Conservation (phyloP, 2,329 filamentous ascomycete genomes). For the Claviceps quebecensis region DNA sequence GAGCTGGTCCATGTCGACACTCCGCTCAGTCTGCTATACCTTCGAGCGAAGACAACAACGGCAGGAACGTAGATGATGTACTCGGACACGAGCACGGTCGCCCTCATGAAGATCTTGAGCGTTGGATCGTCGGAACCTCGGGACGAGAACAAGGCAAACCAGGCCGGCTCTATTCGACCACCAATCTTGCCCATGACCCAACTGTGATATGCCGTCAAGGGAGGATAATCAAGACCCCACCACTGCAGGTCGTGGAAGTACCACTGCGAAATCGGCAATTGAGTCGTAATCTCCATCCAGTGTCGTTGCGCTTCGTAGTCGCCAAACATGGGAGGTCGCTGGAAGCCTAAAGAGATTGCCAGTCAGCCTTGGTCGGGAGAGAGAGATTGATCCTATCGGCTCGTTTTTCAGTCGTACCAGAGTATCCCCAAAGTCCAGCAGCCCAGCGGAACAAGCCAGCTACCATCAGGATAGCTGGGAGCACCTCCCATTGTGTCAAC, state of each 20-base stretch:
- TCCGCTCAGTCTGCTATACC: conserved; percentile 61
- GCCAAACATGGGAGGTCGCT: conserved; percentile 78
- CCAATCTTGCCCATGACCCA: conserved; percentile 89
- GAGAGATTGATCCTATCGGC: not conserved
- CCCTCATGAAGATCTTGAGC: conserved; percentile 92
- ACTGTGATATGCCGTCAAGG: conserved; percentile 94
- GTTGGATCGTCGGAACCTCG: conserved; percentile 65
- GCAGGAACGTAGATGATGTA: conserved; percentile 83
- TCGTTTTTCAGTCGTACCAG: conserved; percentile 39
- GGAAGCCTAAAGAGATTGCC: conserved; percentile 42
- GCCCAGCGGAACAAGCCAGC: conserved; percentile 91
- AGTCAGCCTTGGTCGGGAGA: not conserved
- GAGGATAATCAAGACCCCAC: conserved; percentile 97
- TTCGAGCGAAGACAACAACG: conserved; percentile 68
- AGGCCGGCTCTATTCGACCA: conserved; percentile 59
- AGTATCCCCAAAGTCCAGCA: conserved; percentile 87
- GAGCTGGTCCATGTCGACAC: conserved; percentile 72
- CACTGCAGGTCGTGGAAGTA: conserved; percentile 94
- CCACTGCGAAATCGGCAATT: conserved; percentile 86
- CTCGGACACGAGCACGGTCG: conserved; percentile 79
- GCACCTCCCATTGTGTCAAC: conserved; percentile 78
- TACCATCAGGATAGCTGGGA: conserved; percentile 78
- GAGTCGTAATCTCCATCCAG: conserved; percentile 94
- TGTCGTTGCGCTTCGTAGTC: conserved; percentile 97
- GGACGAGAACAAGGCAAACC: conserved; percentile 78